These are phyloP conservation scores for Auxenochlorella protothecoides DNA, from an alignment of 139 green algal species.

Conservation along the genomic window DNA sequence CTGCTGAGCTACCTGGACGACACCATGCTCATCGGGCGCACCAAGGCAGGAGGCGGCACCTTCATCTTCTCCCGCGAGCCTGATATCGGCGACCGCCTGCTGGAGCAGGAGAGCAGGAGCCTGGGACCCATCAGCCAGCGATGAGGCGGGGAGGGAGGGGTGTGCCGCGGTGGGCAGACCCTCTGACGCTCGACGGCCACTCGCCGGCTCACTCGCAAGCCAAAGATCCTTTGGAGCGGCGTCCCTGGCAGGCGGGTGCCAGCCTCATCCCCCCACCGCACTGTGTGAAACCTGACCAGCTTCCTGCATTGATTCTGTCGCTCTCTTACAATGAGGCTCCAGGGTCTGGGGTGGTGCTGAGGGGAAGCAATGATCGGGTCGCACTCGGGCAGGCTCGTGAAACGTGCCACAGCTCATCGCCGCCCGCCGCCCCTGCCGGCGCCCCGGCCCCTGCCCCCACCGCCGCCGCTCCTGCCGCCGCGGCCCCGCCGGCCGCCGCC, in stretches of 20 bases:
- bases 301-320: not conserved
- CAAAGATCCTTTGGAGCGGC: too few species aligned
- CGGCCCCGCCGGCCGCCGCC: not conserved
- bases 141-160: not conserved
- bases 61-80: too few species aligned
- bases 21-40: too few species aligned
- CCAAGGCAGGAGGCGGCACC: too few species aligned
- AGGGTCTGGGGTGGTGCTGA: not conserved
- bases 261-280: not conserved
- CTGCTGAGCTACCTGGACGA: too few species aligned
- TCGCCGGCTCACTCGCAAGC: too few species aligned
- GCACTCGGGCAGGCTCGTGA: too few species aligned
- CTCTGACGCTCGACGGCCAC: not conserved
- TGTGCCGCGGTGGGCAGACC: not conserved
- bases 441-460: not conserved
- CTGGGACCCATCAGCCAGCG: not conserved
- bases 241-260: too few species aligned
- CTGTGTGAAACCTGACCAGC: not conserved
- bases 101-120: too few species aligned
- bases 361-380: not conserved
- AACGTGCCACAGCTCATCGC: too few species aligned
- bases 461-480: slow-evolving; percentile 1
- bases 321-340: not conserved
- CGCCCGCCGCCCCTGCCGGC: slow-evolving; percentile 8
- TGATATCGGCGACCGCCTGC: too few species aligned